A percentile compares a stretch with the other conserved stretches of the same genome.
phyloP scores from a whole-genome alignment of 768 basidiomycete genomes.

The Termitomyces titanicus region DNA sequence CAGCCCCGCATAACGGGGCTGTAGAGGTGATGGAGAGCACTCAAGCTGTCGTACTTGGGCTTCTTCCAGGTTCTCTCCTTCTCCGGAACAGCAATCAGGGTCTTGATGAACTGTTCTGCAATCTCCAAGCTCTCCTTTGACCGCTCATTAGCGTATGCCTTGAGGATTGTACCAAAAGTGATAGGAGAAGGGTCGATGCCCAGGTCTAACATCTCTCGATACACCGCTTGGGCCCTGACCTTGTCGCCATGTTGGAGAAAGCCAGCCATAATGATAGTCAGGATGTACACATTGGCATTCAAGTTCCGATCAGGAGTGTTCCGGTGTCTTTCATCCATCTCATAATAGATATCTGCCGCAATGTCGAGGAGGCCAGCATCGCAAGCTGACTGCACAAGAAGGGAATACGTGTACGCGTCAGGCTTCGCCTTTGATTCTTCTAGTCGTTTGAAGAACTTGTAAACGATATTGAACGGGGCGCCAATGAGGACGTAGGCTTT shows the following conservation, averaged over 20 bases:
- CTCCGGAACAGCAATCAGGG: conserved; percentile 36
- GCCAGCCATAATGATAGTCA: conserved; percentile 75
- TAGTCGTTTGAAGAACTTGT: conserved; percentile 57
- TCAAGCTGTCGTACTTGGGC: conserved; percentile 32
- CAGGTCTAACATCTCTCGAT: conserved; percentile 65
- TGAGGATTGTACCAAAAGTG: conserved; percentile 67
- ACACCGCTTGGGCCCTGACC: conserved; percentile 55
- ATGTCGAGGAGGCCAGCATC: conserved; percentile 62
- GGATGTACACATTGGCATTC: conserved; percentile 51
- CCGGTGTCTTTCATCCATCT: conserved; percentile 53
- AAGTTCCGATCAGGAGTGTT: conserved; percentile 33
- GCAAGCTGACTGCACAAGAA: conserved; percentile 79
- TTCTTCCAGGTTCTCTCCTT: conserved; percentile 35
- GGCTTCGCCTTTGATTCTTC: conserved; percentile 49
- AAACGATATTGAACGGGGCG: conserved; percentile 66
- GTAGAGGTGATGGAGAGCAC: conserved; percentile 52
- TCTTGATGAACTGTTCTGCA: conserved; percentile 64
- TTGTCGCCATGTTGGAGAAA: conserved; percentile 57
- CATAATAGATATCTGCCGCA: conserved; percentile 62
- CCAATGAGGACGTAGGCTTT: conserved; percentile 83
- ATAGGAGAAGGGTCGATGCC: conserved; percentile 65
- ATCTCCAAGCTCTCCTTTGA: conserved; percentile 47
- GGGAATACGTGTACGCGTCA: conserved; percentile 60
- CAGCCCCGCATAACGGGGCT: conserved; percentile 59
- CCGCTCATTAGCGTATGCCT: conserved; percentile 50